Base-by-base conservation (phyloP, 2,329 filamentous ascomycete genomes). In the Diaporthe vaccinii region DNA sequence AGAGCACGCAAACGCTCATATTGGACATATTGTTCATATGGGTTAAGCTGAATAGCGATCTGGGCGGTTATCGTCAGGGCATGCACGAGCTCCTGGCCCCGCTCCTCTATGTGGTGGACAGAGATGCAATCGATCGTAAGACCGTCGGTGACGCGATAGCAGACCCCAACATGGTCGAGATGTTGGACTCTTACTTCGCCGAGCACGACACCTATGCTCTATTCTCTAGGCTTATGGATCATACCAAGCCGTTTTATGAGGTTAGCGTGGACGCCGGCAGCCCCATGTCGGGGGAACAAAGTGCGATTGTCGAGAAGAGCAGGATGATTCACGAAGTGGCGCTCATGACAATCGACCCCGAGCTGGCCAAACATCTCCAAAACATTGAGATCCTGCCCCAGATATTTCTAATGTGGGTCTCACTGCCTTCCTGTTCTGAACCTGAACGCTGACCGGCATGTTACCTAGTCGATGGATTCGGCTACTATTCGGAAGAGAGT, bases 1-100 rank as follows among this genome's bases (percentile, higher is more conserved):
- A 93, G 17, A 86, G 89, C 20, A 94, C 94, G 1, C 97, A 98
- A 83, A 89, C 88, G 57, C 94, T 95, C 84, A 92, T 99, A 79
- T 86, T 97, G 44, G 94, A 99, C 81, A 92, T 98, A 44, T 87
- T 99, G 46, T 99, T 98, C 84, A 90, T 99, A 78, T 98, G 96
- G 85, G 97, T 95, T 85, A 98, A 98, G 84, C 89, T 97, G 72
- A 95, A 98, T 81, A 95, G 95, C 2, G 92, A 93, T 78, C 89
- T 95, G 72, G 95, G 95, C 22, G 95, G 91, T 25, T 99, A 99
- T 82, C 92, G 97, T n/a, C 97, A 99, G 85, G 97, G 97, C 15
- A 99, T 99, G 96, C 97, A 99, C 82, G 97, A 99, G 84, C 87
- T 99, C 58, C 88, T 98, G 20, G 97, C 97, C 0, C 96, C 97